Conservation (phyloP, 108 stramenopile species). For the Conticribra weissflogii region DNA sequence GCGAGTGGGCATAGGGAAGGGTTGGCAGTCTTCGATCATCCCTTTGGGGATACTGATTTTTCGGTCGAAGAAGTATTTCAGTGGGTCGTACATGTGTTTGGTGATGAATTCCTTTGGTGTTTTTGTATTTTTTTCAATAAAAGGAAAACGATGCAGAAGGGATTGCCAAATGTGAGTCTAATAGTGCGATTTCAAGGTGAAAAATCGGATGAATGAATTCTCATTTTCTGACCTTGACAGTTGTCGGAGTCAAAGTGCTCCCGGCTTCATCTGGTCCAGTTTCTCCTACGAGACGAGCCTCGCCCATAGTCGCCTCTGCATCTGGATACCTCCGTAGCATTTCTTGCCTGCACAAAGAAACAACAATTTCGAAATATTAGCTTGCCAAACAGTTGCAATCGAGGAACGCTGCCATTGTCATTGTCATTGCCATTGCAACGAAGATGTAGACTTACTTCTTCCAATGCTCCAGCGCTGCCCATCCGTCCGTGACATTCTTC, state of each 20-base stretch:
- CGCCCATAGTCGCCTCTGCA: slow-evolving; percentile 49
- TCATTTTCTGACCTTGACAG: slow-evolving; percentile 36
- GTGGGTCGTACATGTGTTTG: slow-evolving; percentile 45
- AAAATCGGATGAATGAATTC: too few relatives aligned
- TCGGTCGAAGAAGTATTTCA: slow-evolving; percentile 55
- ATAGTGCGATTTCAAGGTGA: not conserved
- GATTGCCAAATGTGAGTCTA: too few relatives aligned
- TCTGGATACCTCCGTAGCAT: slow-evolving; percentile 37
- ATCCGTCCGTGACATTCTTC: slow-evolving; percentile 40
- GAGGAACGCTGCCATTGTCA: not conserved
- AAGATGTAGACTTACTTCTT: slow-evolving; percentile 29
- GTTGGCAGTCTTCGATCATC: slow-evolving; percentile 44
- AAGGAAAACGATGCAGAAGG: too few relatives aligned
- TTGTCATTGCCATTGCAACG: too few relatives aligned
- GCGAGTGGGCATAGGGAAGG: slow-evolving; percentile 49
- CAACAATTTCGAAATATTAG: not conserved
- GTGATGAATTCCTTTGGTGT: slow-evolving; percentile 38
- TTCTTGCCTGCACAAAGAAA: slow-evolving; percentile 24
- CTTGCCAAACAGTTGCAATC: not conserved
- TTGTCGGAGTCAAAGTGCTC: slow-evolving; percentile 32
- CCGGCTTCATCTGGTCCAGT: slow-evolving; percentile 44
- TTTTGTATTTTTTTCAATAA: too few relatives aligned
- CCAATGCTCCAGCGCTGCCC: slow-evolving; percentile 44
- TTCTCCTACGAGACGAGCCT: slow-evolving; percentile 33
- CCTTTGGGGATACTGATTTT: slow-evolving; percentile 44